Evolutionary conservation across 2,329 filamentous ascomycete species (phyloP).

Genomic region (Microthyrium microscopicum): DNA sequence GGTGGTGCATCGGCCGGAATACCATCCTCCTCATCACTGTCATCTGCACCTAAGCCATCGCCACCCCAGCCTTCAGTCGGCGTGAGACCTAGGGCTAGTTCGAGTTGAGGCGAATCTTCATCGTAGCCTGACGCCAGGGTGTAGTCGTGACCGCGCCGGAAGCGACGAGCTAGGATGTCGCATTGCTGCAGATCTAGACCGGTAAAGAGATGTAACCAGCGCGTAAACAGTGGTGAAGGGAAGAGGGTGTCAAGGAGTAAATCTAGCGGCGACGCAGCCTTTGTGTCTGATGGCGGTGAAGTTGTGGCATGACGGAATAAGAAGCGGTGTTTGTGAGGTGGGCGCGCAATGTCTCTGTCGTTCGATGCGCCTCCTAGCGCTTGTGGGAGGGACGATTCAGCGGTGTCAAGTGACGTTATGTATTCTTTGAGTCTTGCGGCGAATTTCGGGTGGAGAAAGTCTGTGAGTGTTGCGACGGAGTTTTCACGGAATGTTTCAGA

Average conservation of each 20-base stretch:
- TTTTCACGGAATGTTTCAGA: slow-evolving; percentile 64
- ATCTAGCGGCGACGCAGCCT: slow-evolving; percentile 39
- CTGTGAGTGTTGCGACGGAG: slow-evolving; percentile 66
- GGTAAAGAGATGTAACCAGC: slow-evolving; percentile 78
- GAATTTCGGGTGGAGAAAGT: slow-evolving; percentile 67
- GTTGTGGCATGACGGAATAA: slow-evolving; percentile 56
- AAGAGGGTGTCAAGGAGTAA: slow-evolving; percentile 71
- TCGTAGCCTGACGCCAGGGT: slow-evolving; percentile 78
- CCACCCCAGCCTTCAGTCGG: slow-evolving; percentile 74
- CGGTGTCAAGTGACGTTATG: slow-evolving; percentile 33
- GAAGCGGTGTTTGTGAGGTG: slow-evolving; percentile 91
- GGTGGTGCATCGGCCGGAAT: slow-evolving; percentile 19
- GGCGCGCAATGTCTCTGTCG: slow-evolving; percentile 51
- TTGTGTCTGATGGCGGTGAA: slow-evolving; percentile 18
- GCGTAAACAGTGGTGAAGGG: slow-evolving; percentile 69
- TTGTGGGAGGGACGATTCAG: slow-evolving; percentile 15
- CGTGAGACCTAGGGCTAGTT: slow-evolving; percentile 76
- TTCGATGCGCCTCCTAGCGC: slow-evolving; percentile 21
- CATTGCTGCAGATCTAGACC: slow-evolving; percentile 55
- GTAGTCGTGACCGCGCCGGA: slow-evolving; percentile 77
- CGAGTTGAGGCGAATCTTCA: slow-evolving; percentile 55
- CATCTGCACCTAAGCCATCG: slow-evolving; percentile 37
- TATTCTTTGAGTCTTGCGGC: slow-evolving; percentile 52
- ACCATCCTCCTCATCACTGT: slow-evolving; percentile 31
- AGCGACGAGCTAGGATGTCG: slow-evolving; percentile 69